A percentile compares a stretch with the other conserved stretches of the same genome.
phyloP scores from a whole-genome alignment of 352 stramenopile genomes.

The Phytophthora foliorum region DNA sequence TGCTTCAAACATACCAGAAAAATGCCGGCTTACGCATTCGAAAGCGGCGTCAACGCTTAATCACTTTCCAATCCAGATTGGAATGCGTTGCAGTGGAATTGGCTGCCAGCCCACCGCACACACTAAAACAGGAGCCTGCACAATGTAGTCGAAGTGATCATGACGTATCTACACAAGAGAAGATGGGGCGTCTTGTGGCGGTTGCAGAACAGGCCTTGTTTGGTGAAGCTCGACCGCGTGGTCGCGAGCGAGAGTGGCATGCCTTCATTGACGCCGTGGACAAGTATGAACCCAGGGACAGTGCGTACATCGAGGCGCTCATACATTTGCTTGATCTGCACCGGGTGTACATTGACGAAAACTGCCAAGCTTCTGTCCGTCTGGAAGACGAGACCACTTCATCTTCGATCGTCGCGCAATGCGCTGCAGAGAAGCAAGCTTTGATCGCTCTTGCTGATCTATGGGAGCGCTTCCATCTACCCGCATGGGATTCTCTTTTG shows the following conservation, averaged over 20 bases:
- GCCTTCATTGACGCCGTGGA: slow-evolving; percentile 28
- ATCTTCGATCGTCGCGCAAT: slow-evolving; percentile 1
- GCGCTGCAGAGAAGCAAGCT: slow-evolving; percentile 25
- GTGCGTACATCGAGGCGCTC: slow-evolving; percentile 26
- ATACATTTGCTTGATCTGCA: slow-evolving; percentile 44
- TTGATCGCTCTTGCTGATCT: slow-evolving; percentile 21
- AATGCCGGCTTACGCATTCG: slow-evolving; percentile 10
- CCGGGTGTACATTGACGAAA: slow-evolving; percentile 45
- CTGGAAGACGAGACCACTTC: slow-evolving; percentile 1
- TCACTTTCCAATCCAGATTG: slow-evolving; percentile 15
- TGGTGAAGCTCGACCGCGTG: slow-evolving; percentile 21
- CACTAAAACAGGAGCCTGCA: background rate
- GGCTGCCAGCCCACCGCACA: background rate
- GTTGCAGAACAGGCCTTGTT: slow-evolving; percentile 23
- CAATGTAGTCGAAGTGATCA: background rate
- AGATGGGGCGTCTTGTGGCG: slow-evolving; percentile 12
- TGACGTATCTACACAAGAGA: background rate
- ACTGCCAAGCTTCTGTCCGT: slow-evolving; percentile 13
- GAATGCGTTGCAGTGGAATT: background rate
- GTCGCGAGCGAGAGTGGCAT: slow-evolving; percentile 35
- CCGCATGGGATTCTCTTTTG: slow-evolving; percentile 11
- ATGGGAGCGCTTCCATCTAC: slow-evolving; percentile 41
- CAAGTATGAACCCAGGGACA: slow-evolving; percentile 26
- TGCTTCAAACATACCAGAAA: slow-evolving; percentile 38
- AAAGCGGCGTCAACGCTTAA: slow-evolving; percentile 25